These are phyloP conservation scores for Solanum chacoense DNA, from an alignment of 305 asterid species.

Conservation along the genomic window DNA sequence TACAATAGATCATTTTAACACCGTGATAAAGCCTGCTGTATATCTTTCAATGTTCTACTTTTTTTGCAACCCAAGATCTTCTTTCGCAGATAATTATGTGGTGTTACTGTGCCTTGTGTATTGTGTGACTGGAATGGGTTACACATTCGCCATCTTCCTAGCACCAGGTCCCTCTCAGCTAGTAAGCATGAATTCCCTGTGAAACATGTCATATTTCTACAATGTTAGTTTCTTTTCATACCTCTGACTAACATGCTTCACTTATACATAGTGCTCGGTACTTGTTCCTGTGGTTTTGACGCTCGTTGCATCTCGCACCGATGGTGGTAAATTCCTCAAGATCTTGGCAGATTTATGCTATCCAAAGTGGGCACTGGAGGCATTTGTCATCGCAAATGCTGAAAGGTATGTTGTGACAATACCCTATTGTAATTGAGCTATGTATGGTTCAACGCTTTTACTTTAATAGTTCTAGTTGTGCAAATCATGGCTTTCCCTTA, in stretches of 20 bases:
- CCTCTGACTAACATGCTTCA: background rate
- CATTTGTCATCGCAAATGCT: constrained; percentile 75
- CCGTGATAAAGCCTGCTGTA: constrained; percentile 74
- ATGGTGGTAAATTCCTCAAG: constrained; percentile 32
- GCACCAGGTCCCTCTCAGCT: constrained; percentile 95
- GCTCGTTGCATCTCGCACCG: constrained; percentile 60
- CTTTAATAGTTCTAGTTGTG: background rate
- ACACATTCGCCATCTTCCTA: constrained; percentile 78
- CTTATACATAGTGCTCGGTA: constrained; percentile 58
- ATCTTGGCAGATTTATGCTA: constrained; percentile 49
- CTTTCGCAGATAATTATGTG: constrained; percentile 56
- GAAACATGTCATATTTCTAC: background rate
- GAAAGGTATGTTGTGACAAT: constrained; percentile 36
- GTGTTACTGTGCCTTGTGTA: constrained; percentile 88
- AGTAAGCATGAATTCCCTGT: constrained; percentile 29
- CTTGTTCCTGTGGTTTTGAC: constrained; percentile 90
- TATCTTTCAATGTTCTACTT: constrained; percentile 90
- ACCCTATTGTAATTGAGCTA: background rate
- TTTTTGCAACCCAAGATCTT: constrained; percentile 85
- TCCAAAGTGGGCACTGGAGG: constrained; percentile 97
- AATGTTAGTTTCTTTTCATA: constrained; percentile 6
- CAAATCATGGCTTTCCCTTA: background rate
- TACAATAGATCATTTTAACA: constrained; percentile 79
- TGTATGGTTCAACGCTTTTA: background rate
- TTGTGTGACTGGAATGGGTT: constrained; percentile 89